These are phyloP conservation scores for Pythium graminicola DNA, from an alignment of 352 stramenopile genomes.

Conservation along the genomic window DNA sequence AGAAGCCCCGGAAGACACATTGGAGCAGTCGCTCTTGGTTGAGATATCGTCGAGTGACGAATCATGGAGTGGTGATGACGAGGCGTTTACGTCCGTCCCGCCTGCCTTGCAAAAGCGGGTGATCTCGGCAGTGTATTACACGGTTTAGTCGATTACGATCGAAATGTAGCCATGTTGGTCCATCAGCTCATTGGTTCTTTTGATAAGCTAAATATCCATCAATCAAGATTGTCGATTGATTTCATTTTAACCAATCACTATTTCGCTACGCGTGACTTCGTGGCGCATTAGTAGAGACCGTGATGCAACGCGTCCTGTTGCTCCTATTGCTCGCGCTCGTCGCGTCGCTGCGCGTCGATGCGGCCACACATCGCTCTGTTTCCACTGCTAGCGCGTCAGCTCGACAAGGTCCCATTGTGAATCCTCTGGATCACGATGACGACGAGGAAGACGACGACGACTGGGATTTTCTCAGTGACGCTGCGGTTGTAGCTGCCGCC, in stretches of 20 bases:
- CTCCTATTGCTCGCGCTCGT: constrained; percentile 2
- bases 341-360: not conserved
- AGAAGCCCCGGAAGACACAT: too few species aligned
- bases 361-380: not conserved
- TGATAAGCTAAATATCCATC: not conserved
- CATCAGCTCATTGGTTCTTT: not conserved
- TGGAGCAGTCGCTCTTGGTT: too few species aligned
- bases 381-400: too few species aligned
- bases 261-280: not conserved
- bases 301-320: constrained; percentile 1
- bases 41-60: not conserved
- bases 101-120: constrained; percentile 5
- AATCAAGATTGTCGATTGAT: too few species aligned
- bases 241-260: constrained; percentile 6
- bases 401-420: too few species aligned
- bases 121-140: constrained; percentile 12
- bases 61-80: constrained; percentile 6
- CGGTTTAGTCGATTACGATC: not conserved
- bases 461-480: constrained; percentile 63
- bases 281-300: not conserved
- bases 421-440: constrained; percentile 26
- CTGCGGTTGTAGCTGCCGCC: constrained; percentile 28
- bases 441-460: constrained; percentile 45
- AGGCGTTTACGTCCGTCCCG: constrained; percentile 13
- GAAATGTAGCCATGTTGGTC: constrained; percentile 7